Percentiles rank a stretch among this genome's conserved stretches.
These are phyloP conservation scores for Periglandula ipomoeae DNA, from an alignment of 2,329 filamentous ascomycete genomes.

Conservation along the genomic window DNA sequence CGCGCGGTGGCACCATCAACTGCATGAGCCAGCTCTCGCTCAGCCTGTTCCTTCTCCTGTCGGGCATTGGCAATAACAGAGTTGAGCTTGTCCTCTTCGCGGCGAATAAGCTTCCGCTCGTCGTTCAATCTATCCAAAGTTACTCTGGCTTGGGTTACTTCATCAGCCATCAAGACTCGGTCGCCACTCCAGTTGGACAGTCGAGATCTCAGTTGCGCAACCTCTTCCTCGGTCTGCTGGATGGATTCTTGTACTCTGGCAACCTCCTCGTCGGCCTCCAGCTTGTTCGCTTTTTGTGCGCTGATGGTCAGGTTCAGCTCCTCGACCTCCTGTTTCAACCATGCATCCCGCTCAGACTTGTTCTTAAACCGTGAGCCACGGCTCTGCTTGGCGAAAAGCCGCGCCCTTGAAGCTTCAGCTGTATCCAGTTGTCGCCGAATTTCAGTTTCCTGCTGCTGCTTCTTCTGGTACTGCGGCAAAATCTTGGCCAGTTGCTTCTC, in stretches of 20 bases:
- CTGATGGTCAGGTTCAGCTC: constrained; percentile 69
- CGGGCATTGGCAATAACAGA: constrained; percentile 67
- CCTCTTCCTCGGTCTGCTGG: constrained; percentile 60
- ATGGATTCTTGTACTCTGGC: constrained; percentile 63
- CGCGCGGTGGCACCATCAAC: constrained; percentile 86
- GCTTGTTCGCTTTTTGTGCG: constrained; percentile 72
- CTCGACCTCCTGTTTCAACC: constrained; percentile 69
- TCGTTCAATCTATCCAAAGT: constrained; percentile 71
- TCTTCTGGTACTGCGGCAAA: constrained; percentile 66
- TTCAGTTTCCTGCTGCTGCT: constrained; percentile 62
- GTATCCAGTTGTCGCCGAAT: constrained; percentile 65
- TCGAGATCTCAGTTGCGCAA: constrained; percentile 57
- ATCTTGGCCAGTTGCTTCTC: constrained; percentile 67
- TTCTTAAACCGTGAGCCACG: constrained; percentile 79
- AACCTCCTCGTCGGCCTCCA: constrained; percentile 80
- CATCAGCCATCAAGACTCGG: constrained; percentile 61
- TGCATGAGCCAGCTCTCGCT: constrained; percentile 67
- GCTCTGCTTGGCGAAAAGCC: constrained; percentile 86
- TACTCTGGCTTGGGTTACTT: constrained; percentile 70
- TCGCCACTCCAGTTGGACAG: constrained; percentile 73
- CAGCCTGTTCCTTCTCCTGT: constrained; percentile 67
- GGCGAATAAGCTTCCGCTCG: constrained; percentile 76
- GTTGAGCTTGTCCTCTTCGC: constrained; percentile 81
- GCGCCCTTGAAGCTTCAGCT: constrained; percentile 64
- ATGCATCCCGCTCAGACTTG: constrained; percentile 81